A percentile compares a stretch with the other conserved stretches of the same genome.
Conservation (phyloP, 805 yeast species). For the Ogataea nitratoaversa region DNA sequence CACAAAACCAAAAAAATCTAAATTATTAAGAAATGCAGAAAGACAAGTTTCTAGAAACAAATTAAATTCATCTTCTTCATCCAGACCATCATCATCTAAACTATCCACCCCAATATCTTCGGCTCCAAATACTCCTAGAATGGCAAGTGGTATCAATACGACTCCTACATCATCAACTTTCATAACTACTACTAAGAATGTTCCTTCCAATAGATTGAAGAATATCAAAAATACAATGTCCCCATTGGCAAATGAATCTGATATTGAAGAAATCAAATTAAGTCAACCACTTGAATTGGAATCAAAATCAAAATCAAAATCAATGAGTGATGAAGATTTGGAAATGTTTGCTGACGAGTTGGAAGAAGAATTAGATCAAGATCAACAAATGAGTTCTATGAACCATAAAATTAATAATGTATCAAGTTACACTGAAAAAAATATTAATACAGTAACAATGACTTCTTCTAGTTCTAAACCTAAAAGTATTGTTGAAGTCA, state of each 20-base stretch:
- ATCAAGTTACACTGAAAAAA: too few relatives aligned
- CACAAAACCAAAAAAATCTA: conserved; percentile 17
- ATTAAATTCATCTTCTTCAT: too few relatives aligned
- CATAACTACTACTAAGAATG: background rate
- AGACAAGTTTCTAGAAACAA: conserved; percentile 9
- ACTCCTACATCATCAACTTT: background rate
- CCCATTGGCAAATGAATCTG: conserved; percentile 9
- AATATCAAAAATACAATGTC: background rate
- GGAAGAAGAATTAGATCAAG: conserved; percentile 22
- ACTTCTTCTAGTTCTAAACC: background rate
- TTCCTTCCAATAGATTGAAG: background rate
- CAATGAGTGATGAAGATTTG: conserved; percentile 20
- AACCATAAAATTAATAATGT: too few relatives aligned
- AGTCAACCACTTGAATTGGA: background rate
- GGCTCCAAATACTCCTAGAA: conserved; percentile 1
- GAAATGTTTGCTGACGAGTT: conserved; percentile 22
- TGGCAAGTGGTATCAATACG: background rate
- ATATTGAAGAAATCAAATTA: conserved; percentile 17
- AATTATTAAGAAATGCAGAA: conserved; percentile 19
- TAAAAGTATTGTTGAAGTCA: conserved; percentile 4
- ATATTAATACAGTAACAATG: too few relatives aligned
- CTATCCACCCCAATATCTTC: background rate
- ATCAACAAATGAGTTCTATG: too few relatives aligned
- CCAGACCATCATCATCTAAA: background rate
- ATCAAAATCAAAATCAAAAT: background rate